These are phyloP conservation scores for Chlamydomonas sphaeroides DNA, from an alignment of 139 green algal species.

Conservation along the genomic window DNA sequence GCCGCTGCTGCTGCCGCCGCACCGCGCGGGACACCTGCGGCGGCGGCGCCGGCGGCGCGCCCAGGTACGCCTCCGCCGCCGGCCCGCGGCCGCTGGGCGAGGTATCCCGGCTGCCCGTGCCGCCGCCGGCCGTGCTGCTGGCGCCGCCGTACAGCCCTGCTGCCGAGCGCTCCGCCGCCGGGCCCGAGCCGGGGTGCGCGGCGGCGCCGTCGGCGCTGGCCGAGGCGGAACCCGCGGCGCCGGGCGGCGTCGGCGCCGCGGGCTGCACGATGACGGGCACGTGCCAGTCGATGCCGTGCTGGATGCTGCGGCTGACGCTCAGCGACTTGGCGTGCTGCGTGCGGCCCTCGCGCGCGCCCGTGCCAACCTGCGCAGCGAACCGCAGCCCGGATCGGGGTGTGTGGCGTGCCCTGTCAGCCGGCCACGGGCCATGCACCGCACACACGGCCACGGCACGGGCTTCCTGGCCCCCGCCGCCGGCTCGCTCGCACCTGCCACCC, in stretches of 20 bases:
- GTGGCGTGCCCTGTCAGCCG: no score
- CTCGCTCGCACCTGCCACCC: no score
- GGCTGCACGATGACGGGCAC: conserved; percentile 46
- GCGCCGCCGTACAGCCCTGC: not conserved
- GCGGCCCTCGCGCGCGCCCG: conserved; percentile 12
- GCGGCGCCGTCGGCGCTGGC: not conserved
- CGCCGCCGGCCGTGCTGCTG: not conserved
- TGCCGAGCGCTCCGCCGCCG: not conserved
- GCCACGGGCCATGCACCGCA: no score
- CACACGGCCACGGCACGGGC: no score
- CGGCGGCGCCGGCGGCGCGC: conserved; percentile 40
- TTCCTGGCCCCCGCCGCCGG: no score
- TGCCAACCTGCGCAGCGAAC: conserved; percentile 32
- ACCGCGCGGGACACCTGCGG: conserved; percentile 39
- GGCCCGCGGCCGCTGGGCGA: not conserved
- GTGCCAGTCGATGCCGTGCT: conserved; percentile 61
- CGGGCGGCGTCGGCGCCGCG: not conserved
- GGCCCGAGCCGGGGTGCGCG: not conserved
- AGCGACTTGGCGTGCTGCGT: conserved; percentile 44
- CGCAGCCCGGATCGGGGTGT: no score
- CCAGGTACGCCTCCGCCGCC: not conserved
- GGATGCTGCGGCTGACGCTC: conserved; percentile 48
- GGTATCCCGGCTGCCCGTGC: not conserved
- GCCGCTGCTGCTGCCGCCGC: conserved; percentile 19
- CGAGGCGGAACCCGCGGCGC: not conserved